Percentiles rank a stretch among this genome's conserved stretches.
These are phyloP conservation scores for Chloromonas sp. DNA, from an alignment of 163 green algal species.

Conservation along the genomic window DNA sequence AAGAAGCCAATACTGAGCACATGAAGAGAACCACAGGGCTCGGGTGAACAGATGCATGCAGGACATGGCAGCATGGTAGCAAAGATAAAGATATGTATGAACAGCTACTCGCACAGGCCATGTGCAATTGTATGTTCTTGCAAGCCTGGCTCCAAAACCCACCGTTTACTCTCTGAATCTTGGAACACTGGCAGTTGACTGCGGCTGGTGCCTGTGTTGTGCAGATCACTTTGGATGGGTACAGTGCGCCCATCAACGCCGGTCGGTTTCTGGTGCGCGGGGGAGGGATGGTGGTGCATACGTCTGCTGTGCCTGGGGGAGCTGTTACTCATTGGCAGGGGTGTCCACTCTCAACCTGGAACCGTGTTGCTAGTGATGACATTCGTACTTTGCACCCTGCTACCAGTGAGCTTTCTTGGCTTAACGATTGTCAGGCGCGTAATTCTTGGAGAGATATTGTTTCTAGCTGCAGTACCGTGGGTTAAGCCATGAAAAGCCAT, in stretches of 20 bases:
- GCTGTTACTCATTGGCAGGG: too few relatives aligned
- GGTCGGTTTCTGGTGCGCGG: constrained; percentile 53
- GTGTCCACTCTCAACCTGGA: too few relatives aligned
- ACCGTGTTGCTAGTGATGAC: too few relatives aligned
- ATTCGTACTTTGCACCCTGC: too few relatives aligned
- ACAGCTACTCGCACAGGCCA: neutral
- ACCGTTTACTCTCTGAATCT: neutral
- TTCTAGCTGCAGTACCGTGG: too few relatives aligned
- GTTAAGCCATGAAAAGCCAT: too few relatives aligned
- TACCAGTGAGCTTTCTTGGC: too few relatives aligned
- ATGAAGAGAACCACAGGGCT: neutral
- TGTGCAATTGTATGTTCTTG: neutral
- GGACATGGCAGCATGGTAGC: neutral
- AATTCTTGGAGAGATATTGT: too few relatives aligned
- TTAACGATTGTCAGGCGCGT: too few relatives aligned
- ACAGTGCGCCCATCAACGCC: constrained; percentile 77
- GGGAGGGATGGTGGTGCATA: too few relatives aligned
- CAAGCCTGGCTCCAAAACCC: neutral
- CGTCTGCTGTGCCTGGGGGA: too few relatives aligned
- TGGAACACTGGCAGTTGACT: constrained; percentile 2
- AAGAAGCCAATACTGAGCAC: neutral
- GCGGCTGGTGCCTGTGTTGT: constrained; percentile 2
- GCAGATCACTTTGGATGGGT: constrained; percentile 77
- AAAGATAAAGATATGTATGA: neutral
- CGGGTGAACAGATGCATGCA: too few relatives aligned